Evolutionary conservation across 352 stramenopile species (phyloP).

Genomic region (Globisporangium emineosum): DNA sequence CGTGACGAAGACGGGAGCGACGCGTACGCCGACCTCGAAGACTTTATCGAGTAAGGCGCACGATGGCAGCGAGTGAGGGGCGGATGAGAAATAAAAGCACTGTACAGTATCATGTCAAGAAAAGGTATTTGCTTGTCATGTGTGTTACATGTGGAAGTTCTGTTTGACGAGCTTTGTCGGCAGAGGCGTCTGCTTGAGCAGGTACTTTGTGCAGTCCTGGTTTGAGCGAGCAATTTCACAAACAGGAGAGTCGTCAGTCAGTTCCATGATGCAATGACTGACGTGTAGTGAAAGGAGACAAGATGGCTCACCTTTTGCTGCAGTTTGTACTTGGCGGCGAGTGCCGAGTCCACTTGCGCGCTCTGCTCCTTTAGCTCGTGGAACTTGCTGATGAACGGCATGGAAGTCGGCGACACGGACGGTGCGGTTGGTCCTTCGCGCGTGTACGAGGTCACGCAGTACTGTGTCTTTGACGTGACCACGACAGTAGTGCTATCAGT

Average conservation of each 20-base stretch:
- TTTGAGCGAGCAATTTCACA: background rate
- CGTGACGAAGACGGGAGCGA: constrained; percentile 68
- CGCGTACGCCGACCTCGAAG: constrained; percentile 68
- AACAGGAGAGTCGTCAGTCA: background rate
- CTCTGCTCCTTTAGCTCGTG: constrained; percentile 32
- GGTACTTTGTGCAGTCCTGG: constrained; percentile 48
- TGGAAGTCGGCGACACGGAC: constrained; percentile 2
- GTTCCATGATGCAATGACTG: background rate
- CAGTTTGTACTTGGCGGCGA: constrained; percentile 45
- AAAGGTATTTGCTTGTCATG: background rate
- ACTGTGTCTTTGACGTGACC: constrained; percentile 26
- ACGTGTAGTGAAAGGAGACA: background rate
- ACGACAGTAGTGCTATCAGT: constrained; percentile 10
- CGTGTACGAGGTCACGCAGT: constrained; percentile 35
- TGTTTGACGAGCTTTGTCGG: constrained; percentile 32
- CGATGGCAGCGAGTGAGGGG: background rate
- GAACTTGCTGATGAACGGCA: constrained; percentile 20
- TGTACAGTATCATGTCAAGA: constrained; percentile 1
- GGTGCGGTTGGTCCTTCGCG: constrained; percentile 17
- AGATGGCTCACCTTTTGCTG: constrained; percentile 32
- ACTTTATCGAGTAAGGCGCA: constrained; percentile 62
- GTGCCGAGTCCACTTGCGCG: constrained; percentile 23
- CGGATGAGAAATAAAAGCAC: background rate
- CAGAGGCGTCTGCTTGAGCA: constrained; percentile 29
- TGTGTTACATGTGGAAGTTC: constrained; percentile 33